Percentiles rank a stretch among this genome's conserved stretches.
These are phyloP conservation scores for Plenodomus lindquistii DNA, from an alignment of 2,329 filamentous ascomycete genomes.

Conservation along the genomic window DNA sequence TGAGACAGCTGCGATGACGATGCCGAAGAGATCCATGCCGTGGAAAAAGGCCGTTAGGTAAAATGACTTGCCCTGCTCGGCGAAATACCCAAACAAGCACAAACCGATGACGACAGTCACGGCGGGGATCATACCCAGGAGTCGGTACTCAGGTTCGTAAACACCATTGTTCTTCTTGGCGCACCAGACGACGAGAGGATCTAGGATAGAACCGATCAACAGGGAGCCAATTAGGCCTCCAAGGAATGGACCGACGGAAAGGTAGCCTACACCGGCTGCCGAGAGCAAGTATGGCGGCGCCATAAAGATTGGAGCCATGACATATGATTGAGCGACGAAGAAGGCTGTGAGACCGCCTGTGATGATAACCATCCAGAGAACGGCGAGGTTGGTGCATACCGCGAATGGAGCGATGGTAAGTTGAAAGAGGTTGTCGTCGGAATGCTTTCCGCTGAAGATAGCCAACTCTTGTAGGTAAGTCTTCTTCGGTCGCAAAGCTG, in stretches of 20 bases:
- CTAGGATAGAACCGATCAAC: constrained; percentile 31
- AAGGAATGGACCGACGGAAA: constrained; percentile 48
- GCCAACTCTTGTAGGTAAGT: constrained; percentile 42
- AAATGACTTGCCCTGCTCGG: constrained; percentile 19
- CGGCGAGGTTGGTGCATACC: constrained; percentile 56
- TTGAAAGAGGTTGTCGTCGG: constrained; percentile 44
- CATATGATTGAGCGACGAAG: constrained; percentile 50
- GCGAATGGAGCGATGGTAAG: constrained; percentile 52
- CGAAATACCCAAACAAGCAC: constrained; percentile 46
- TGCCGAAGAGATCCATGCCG: constrained; percentile 40
- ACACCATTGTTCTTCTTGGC: constrained; percentile 56
- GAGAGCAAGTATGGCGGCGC: constrained; percentile 52
- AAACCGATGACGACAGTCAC: constrained; percentile 44
- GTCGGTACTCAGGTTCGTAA: constrained; percentile 60
- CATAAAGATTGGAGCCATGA: constrained; percentile 54
- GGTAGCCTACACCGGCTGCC: constrained; percentile 49
- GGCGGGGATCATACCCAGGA: constrained; percentile 41
- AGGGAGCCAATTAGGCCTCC: constrained; percentile 40
- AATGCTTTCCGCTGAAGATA: constrained; percentile 47
- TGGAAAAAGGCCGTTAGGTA: constrained; percentile 42
- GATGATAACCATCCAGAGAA: constrained; percentile 56
- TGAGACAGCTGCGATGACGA: constrained; percentile 37
- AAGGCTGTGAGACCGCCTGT: constrained; percentile 50
- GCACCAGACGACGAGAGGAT: constrained; percentile 48
- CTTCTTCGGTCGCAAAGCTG: constrained; percentile 35